A percentile compares a stretch with the other conserved stretches of the same genome.
Evolutionary conservation across 257 asterid species (phyloP).

Genomic region (Eustoma russellianum): DNA sequence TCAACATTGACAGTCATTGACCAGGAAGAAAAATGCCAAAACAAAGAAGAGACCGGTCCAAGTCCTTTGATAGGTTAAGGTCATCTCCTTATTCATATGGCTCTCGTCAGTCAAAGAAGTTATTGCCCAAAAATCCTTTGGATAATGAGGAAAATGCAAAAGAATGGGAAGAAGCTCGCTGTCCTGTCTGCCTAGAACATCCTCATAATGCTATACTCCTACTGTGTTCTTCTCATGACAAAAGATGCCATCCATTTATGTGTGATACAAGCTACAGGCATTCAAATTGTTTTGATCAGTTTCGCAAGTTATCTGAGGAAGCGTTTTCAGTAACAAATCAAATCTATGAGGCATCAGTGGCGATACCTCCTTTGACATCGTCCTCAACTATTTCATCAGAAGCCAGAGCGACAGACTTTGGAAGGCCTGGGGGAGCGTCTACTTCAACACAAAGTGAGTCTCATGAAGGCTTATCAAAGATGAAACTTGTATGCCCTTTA

Average conservation of each 20-base stretch:
- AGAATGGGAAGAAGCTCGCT: conserved; percentile 88
- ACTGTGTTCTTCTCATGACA: conserved; percentile 69
- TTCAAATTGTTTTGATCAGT: conserved; percentile 86
- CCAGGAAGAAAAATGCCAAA: conserved; percentile 48
- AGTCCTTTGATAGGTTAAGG: conserved; percentile 60
- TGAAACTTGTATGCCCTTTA: conserved; percentile 59
- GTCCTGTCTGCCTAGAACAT: conserved; percentile 93
- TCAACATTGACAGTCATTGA: conserved; percentile 8
- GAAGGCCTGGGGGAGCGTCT: conserved; percentile 23
- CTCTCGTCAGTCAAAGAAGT: conserved; percentile 37
- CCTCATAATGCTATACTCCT: conserved; percentile 89
- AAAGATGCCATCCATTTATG: conserved; percentile 86
- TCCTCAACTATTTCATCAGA: conserved; percentile 22
- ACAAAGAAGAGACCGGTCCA: conserved; percentile 62
- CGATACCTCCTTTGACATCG: conserved; percentile 19
- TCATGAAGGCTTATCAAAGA: conserved; percentile 29
- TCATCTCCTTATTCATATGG: no score
- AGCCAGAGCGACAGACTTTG: conserved; percentile 21
- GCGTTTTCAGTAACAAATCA: conserved; percentile 17
- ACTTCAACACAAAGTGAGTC: conserved; percentile 17
- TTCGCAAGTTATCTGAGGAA: conserved; percentile 45
- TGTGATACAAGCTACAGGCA: conserved; percentile 96
- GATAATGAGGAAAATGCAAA: conserved; percentile 46
- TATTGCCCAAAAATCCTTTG: conserved; percentile 34
- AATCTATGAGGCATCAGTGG: conserved; percentile 17